Evolutionary conservation across 139 green algal species (phyloP).

Genomic region (Coelastrella sp.): DNA sequence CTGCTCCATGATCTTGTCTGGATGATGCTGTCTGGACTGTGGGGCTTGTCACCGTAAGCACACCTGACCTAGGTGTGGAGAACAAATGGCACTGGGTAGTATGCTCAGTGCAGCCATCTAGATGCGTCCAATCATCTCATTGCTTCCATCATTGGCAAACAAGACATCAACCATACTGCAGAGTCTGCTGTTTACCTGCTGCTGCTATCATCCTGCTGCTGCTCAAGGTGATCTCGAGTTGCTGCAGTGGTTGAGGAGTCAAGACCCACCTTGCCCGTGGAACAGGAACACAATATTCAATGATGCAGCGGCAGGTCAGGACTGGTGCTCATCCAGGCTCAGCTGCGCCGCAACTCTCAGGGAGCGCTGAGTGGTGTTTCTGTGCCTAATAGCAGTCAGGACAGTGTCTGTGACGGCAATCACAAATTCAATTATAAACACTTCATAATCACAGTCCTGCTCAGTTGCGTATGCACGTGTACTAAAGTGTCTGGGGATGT

Average conservation of each 20-base stretch:
- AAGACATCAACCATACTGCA: neutral
- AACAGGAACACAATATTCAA: constrained; percentile 1
- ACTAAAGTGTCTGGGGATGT: neutral
- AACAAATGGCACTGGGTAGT: too few species aligned
- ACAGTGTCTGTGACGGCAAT: too few species aligned
- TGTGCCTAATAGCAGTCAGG: too few species aligned
- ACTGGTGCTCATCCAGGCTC: neutral
- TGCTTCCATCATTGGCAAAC: too few species aligned
- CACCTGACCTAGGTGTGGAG: too few species aligned
- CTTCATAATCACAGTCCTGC: too few species aligned
- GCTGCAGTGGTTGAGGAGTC: neutral
- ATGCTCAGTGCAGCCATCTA: too few species aligned
- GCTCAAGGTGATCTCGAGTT: neutral
- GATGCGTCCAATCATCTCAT: too few species aligned
- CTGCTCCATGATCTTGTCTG: neutral
- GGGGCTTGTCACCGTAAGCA: too few species aligned
- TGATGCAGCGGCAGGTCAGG: neutral
- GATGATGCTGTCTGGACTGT: neutral
- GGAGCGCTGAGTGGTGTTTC: neutral
- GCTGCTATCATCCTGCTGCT: neutral
- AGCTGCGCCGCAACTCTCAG: neutral
- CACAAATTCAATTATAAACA: too few species aligned
- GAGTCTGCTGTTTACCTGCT: neutral
- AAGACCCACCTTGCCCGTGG: neutral
- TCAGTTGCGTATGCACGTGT: too few species aligned